Conservation (phyloP, 2,329 filamentous ascomycete genomes). For the Chrysoporthe austroafricana region DNA sequence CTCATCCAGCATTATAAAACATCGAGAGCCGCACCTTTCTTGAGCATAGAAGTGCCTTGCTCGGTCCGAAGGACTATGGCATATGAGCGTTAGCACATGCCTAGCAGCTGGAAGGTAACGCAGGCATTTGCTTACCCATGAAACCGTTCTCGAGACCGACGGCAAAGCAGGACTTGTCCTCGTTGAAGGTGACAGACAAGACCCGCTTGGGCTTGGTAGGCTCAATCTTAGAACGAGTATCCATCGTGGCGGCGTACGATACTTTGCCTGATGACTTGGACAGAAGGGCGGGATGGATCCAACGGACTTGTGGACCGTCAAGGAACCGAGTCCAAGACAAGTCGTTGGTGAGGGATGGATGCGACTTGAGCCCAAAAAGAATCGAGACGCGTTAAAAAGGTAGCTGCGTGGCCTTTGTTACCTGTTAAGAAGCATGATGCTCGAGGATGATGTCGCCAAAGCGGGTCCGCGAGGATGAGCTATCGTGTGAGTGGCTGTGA, state of each 20-base stretch:
- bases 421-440: slow-evolving; percentile 20
- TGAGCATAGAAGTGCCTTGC: slow-evolving; percentile 69
- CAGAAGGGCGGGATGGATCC: neutral
- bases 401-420: slow-evolving; percentile 18
- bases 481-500: slow-evolving; percentile 1
- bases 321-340: slow-evolving; percentile 3
- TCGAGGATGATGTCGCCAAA: slow-evolving; percentile 16
- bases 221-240: slow-evolving; percentile 86
- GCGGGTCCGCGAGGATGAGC: slow-evolving; percentile 18
- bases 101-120: neutral
- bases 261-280: neutral
- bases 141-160: slow-evolving; percentile 87
- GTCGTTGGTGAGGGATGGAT: neutral
- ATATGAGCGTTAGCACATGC: slow-evolving; percentile 34
- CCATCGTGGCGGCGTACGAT: slow-evolving; percentile 62
- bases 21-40: slow-evolving; percentile 33
- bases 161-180: slow-evolving; percentile 81
- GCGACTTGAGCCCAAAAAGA: slow-evolving; percentile 4
- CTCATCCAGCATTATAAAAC: slow-evolving; percentile 6
- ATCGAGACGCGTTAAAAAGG: slow-evolving; percentile 11
- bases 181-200: slow-evolving; percentile 84
- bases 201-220: slow-evolving; percentile 73
- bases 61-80: slow-evolving; percentile 71
- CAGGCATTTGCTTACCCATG: slow-evolving; percentile 61
- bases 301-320: neutral